phyloP scores from a whole-genome alignment of 169 alveolate species.

The Perkinsus chesapeaki region DNA sequence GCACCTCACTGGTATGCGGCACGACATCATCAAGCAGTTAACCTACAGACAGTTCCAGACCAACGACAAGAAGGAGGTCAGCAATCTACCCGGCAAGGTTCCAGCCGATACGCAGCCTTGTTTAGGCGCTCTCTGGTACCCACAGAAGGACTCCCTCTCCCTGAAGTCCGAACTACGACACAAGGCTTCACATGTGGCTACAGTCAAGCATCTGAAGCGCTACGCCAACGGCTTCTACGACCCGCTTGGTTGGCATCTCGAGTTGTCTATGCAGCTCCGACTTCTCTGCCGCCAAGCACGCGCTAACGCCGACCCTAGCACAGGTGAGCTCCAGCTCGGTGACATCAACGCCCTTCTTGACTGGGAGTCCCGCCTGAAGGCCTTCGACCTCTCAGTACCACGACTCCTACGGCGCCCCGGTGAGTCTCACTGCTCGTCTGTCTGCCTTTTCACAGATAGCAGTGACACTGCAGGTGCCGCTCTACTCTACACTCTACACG shows the following conservation, averaged over 20 bases:
- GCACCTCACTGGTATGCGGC: neutral
- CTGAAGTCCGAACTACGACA: neutral
- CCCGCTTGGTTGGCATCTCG: conserved; percentile 3
- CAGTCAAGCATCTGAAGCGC: neutral
- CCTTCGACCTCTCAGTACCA: neutral
- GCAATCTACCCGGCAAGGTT: neutral
- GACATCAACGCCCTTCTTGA: neutral
- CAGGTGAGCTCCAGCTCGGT: neutral
- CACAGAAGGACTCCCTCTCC: neutral
- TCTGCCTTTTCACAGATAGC: neutral
- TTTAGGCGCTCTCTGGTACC: neutral
- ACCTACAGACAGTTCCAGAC: neutral
- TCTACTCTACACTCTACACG: neutral
- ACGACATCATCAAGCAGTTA: neutral
- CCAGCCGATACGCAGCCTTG: neutral
- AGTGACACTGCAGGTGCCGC: neutral
- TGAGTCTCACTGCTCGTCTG: neutral
- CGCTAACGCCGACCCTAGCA: neutral
- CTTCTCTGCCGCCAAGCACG: neutral
- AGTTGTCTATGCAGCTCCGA: neutral
- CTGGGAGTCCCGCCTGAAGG: neutral
- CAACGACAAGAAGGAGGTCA: conserved; percentile 1
- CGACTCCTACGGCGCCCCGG: neutral
- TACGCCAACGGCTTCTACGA: neutral
- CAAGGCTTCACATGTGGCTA: neutral